These are phyloP conservation scores for Xylaria sp. DNA, from an alignment of 2,329 filamentous ascomycete genomes.

Conservation along the genomic window DNA sequence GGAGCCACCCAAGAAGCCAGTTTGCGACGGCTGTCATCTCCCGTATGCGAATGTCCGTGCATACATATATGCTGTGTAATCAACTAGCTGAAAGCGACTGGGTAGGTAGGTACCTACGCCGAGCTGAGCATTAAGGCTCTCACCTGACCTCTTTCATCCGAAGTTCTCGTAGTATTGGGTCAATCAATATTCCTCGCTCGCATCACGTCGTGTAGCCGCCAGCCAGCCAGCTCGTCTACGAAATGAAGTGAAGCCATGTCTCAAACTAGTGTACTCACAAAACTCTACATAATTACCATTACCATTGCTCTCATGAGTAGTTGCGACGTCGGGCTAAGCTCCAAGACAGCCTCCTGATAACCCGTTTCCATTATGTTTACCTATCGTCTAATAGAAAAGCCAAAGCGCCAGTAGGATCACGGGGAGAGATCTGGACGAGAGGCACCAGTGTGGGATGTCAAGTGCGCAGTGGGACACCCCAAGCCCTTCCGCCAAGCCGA, in stretches of 20 bases:
- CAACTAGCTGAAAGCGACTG: not conserved
- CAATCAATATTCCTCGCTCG: not conserved
- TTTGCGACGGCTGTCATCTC: not conserved
- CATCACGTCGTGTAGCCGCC: not conserved
- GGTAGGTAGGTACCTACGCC: not conserved
- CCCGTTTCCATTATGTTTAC: slow-evolving; percentile 37
- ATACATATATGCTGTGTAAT: not conserved
- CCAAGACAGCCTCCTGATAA: slow-evolving; percentile 25
- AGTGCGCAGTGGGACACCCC: slow-evolving; percentile 25
- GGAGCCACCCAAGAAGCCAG: not conserved
- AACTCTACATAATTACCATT: not conserved
- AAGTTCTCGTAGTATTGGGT: not conserved
- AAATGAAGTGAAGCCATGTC: not conserved
- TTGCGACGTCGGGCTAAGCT: slow-evolving; percentile 31
- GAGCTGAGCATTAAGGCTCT: not conserved
- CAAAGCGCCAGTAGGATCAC: slow-evolving; percentile 37
- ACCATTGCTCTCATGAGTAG: slow-evolving; percentile 3
- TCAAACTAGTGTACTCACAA: not conserved
- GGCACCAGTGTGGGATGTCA: slow-evolving; percentile 29
- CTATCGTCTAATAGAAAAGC: slow-evolving; percentile 38
- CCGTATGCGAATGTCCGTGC: not conserved
- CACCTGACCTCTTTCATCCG: slow-evolving; percentile 1
- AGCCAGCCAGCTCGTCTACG: not conserved
- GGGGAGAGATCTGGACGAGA: slow-evolving; percentile 30
- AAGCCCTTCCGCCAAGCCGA: slow-evolving; percentile 36